Evolutionary conservation across 768 basidiomycete genomes (phyloP).

Genomic region (Boletus rex-veris): DNA sequence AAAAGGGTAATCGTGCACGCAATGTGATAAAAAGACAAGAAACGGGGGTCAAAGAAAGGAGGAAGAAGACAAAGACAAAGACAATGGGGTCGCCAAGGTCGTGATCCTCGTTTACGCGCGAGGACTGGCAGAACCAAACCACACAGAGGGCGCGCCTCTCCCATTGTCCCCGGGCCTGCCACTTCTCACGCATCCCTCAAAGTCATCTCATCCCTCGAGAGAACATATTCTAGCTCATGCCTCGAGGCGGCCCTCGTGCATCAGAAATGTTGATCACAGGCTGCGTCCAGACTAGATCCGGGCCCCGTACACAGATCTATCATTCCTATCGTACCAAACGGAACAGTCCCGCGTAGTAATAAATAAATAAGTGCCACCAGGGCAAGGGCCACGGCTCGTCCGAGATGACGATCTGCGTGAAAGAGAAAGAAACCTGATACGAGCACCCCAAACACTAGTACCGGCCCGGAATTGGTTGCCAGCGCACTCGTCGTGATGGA

Average conservation of each 20-base stretch:
- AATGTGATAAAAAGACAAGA: conserved; percentile 31
- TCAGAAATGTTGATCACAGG: no score
- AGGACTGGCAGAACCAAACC: conserved; percentile 22
- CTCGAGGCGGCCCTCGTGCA: neutral
- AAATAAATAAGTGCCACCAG: no score
- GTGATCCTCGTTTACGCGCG: conserved; percentile 29
- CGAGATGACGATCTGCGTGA: no score
- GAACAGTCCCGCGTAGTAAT: no score
- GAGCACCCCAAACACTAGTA: no score
- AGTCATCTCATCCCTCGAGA: neutral
- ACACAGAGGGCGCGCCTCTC: neutral
- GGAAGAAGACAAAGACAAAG: conserved; percentile 33
- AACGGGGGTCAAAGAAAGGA: conserved; percentile 36
- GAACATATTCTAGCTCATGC: neutral
- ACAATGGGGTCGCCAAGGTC: conserved; percentile 23
- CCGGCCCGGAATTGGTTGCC: conserved; percentile 11
- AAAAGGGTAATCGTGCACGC: conserved; percentile 35
- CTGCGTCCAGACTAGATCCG: neutral
- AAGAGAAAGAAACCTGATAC: no score
- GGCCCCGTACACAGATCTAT: neutral
- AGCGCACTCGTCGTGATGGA: conserved; percentile 19
- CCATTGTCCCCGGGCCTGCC: neutral
- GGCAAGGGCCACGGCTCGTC: no score
- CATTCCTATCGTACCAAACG: no score
- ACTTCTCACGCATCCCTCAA: conserved; percentile 19